Conservation (phyloP, 495 filamentous ascomycete species). For the Astrothelium subdiscretum region DNA sequence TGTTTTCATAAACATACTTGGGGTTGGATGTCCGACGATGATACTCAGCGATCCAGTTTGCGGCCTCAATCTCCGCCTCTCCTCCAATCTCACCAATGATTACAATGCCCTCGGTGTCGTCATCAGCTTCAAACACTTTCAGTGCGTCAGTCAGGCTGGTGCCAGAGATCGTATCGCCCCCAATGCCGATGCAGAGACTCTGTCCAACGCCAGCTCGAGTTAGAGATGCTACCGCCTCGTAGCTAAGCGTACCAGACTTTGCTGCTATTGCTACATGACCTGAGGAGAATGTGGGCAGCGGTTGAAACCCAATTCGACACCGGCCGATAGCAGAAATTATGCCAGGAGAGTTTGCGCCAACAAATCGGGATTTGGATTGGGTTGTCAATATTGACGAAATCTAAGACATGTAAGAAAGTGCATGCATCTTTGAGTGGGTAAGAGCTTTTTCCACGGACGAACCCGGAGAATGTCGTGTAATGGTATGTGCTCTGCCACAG, state of each 20-base stretch:
- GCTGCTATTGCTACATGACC: conserved; percentile 73
- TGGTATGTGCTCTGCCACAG: conserved; percentile 86
- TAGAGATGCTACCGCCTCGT: conserved; percentile 77
- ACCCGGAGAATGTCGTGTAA: conserved; percentile 76
- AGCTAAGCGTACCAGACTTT: conserved; percentile 81
- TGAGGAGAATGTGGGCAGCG: conserved; percentile 60
- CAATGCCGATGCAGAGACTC: conserved; percentile 77
- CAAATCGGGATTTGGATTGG: conserved; percentile 68
- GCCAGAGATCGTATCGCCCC: conserved; percentile 73
- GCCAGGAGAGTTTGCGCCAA: conserved; percentile 79
- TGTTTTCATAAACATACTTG: conserved; percentile 43
- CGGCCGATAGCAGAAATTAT: conserved; percentile 74
- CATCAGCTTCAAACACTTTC: conserved; percentile 58
- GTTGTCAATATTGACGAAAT: conserved; percentile 68
- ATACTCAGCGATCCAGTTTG: conserved; percentile 67
- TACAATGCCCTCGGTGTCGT: conserved; percentile 70
- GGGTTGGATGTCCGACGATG: conserved; percentile 43
- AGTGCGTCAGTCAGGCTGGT: conserved; percentile 74
- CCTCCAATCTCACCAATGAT: conserved; percentile 85
- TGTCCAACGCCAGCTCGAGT: conserved; percentile 75
- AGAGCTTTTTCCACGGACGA: conserved; percentile 17
- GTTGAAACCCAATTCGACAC: conserved; percentile 83
- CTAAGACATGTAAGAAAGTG: conserved; percentile 24
- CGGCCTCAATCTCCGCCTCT: conserved; percentile 65
- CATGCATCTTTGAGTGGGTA: neutral